These are phyloP conservation scores for Papilionanthe hybrid DNA, from an alignment of 116 monocot species.

Conservation along the genomic window DNA sequence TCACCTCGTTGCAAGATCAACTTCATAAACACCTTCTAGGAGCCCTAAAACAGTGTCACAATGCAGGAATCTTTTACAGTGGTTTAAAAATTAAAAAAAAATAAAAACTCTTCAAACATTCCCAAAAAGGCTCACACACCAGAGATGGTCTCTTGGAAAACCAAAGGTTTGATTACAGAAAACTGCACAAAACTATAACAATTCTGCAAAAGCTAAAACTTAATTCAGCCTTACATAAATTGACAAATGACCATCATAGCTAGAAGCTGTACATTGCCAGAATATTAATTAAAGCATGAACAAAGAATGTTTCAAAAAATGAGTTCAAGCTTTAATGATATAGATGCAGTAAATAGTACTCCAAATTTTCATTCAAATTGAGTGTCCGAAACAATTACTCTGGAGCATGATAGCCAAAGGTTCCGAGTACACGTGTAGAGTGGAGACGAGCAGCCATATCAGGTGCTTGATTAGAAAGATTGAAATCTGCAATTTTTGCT, in stretches of 20 bases:
- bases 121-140: neutral
- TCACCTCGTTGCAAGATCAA: too few species aligned
- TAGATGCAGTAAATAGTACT: neutral
- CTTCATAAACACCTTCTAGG: too few species aligned
- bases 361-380: neutral
- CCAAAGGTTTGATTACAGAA: neutral
- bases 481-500: slow-evolving; percentile 97
- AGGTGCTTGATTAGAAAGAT: slow-evolving; percentile 92
- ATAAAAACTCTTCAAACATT: neutral
- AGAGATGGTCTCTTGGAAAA: neutral
- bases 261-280: neutral
- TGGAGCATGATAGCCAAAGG: slow-evolving; percentile 95
- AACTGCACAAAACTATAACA: neutral
- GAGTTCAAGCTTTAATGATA: neutral
- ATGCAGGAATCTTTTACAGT: too few species aligned
- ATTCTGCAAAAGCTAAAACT: neutral
- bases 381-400: slow-evolving; percentile 47
- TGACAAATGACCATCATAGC: neutral
- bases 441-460: slow-evolving; percentile 99
- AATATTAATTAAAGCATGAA: neutral
- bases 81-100: too few species aligned
- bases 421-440: slow-evolving; percentile 93
- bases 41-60: too few species aligned
- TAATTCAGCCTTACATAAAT: neutral
- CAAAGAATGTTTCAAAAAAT: neutral